A percentile compares a stretch with the other conserved stretches of the same genome.
Conservation (phyloP, 2,329 filamentous ascomycete species). For the Calonectria pauciramosa region DNA sequence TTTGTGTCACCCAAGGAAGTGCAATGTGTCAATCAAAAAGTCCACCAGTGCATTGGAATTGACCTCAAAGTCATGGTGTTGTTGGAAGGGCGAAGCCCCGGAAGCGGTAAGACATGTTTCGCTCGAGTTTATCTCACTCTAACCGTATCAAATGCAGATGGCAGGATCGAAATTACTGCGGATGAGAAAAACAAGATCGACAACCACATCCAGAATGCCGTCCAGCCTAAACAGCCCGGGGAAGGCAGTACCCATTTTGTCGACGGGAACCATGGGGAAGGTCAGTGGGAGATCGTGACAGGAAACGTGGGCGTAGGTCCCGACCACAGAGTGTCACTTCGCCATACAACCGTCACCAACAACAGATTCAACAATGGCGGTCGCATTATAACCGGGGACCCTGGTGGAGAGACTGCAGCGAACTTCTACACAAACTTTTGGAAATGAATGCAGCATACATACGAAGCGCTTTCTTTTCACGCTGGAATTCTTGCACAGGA, state of each 20-base stretch:
- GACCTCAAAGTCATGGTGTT: not conserved
- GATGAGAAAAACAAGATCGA: not conserved
- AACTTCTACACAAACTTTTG: not conserved
- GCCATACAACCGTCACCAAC: too few species aligned
- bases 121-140: not conserved
- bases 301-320: not conserved
- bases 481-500: not conserved
- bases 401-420: not conserved
- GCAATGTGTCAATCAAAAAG: not conserved
- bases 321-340: not conserved
- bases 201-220: not conserved
- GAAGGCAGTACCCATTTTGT: not conserved
- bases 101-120: not conserved
- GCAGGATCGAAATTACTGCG: not conserved
- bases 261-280: not conserved
- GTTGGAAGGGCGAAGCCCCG: not conserved
- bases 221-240: too few species aligned
- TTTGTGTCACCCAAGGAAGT: not conserved
- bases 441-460: not conserved
- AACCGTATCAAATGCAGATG: not conserved
- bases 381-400: not conserved
- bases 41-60: not conserved
- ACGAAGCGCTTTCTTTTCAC: too few species aligned
- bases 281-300: not conserved
- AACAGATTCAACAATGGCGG: not conserved